Evolutionary conservation across 2,329 filamentous ascomycete genomes (phyloP).

Genomic region (Penicillium griseofulvum): DNA sequence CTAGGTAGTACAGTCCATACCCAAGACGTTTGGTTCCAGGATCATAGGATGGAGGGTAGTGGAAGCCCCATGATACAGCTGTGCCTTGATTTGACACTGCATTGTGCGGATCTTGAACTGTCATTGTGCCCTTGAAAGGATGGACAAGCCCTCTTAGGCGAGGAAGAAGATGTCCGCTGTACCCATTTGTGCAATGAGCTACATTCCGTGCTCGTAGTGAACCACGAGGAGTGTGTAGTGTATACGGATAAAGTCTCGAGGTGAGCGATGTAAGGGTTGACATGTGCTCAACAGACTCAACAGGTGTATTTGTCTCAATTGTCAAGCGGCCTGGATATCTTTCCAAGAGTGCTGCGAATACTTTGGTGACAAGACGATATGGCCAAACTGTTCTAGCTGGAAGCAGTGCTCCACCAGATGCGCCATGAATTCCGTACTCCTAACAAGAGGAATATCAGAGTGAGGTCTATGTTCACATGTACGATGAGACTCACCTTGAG

Average conservation of each 20-base stretch:
- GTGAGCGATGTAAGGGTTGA: neutral
- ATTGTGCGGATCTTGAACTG: slow-evolving; percentile 36
- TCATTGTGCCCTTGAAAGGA: slow-evolving; percentile 46
- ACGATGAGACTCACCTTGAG: slow-evolving; percentile 7
- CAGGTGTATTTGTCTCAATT: slow-evolving; percentile 34
- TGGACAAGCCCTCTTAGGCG: slow-evolving; percentile 37
- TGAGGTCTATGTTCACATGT: too few relatives aligned
- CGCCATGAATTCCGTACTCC: slow-evolving; percentile 22
- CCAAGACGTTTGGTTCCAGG: slow-evolving; percentile 12
- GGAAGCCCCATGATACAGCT: slow-evolving; percentile 30
- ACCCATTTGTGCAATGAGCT: slow-evolving; percentile 46
- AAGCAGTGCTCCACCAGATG: slow-evolving; percentile 24
- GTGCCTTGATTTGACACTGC: slow-evolving; percentile 20
- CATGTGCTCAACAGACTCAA: slow-evolving; percentile 22
- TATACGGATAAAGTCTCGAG: slow-evolving; percentile 23
- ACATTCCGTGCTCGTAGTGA: slow-evolving; percentile 35
- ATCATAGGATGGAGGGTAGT: slow-evolving; percentile 27
- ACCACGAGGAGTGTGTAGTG: slow-evolving; percentile 39
- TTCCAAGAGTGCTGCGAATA: slow-evolving; percentile 22
- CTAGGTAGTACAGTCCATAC: slow-evolving; percentile 27
- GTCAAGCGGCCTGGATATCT: slow-evolving; percentile 26
- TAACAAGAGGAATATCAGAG: neutral
- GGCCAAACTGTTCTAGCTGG: slow-evolving; percentile 38
- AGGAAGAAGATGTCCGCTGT: slow-evolving; percentile 44
- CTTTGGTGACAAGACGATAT: slow-evolving; percentile 35